These are phyloP conservation scores for Prunus mira DNA, from an alignment of 306 rosid species.

Conservation along the genomic window DNA sequence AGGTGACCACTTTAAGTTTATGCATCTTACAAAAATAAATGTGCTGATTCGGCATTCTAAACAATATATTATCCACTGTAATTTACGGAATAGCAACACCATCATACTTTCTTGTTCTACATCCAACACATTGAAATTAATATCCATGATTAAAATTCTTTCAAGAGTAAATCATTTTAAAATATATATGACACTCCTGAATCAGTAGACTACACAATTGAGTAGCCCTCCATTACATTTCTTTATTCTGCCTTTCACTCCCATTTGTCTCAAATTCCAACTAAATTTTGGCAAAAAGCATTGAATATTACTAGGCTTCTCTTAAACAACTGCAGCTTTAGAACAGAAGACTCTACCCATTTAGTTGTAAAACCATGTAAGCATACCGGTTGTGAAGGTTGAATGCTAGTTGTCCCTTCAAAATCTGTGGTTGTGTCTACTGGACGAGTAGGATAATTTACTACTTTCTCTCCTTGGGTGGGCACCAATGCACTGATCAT, in stretches of 20 bases:
- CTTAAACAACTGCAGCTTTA: background rate
- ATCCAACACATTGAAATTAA: background rate
- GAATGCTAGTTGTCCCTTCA: conserved; percentile 90
- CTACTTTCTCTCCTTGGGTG: conserved; percentile 76
- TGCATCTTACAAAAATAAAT: background rate
- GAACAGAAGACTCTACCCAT: background rate
- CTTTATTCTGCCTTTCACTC: background rate
- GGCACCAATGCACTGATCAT: conserved; percentile 83
- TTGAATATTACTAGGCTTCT: background rate
- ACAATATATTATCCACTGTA: background rate
- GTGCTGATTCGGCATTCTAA: background rate
- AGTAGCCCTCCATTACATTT: background rate
- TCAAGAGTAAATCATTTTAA: background rate
- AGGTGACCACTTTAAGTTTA: background rate
- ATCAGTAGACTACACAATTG: background rate
- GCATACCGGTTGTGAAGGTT: conserved; percentile 73
- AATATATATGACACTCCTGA: background rate
- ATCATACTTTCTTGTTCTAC: background rate
- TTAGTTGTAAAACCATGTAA: background rate
- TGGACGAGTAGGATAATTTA: conserved; percentile 85
- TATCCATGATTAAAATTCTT: background rate
- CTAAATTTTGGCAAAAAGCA: background rate
- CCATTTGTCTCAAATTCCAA: background rate
- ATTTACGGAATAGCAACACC: background rate
- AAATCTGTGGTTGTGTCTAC: conserved; percentile 92